A percentile compares a stretch with the other conserved stretches of the same genome.
phyloP scores from a whole-genome alignment of 768 basidiomycete genomes.

The Clavulina sp. region DNA sequence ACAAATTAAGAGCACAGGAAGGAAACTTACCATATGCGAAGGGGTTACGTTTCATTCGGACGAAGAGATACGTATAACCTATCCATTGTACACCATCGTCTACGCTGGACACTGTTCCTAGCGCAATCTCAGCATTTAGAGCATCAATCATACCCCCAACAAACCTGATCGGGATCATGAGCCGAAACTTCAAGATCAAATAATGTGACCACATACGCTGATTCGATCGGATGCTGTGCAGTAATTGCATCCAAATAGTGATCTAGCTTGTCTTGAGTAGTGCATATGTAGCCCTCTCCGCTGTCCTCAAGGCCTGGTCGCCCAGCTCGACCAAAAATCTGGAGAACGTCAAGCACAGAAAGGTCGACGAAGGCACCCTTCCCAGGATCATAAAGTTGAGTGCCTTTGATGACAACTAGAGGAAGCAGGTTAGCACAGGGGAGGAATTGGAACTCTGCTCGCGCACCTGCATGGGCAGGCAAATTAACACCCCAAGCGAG shows the following conservation, averaged over 20 bases:
- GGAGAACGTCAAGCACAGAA: conserved; percentile 85
- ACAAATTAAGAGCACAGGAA: background rate
- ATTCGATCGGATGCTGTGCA: conserved; percentile 93
- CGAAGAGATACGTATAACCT: conserved; percentile 91
- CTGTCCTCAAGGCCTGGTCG: conserved; percentile 74
- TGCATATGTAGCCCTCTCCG: conserved; percentile 95
- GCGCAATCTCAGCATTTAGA: conserved; percentile 85
- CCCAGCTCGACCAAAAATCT: conserved; percentile 95
- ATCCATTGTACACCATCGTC: conserved; percentile 86
- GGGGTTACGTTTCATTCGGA: conserved; percentile 87
- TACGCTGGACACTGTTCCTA: conserved; percentile 82
- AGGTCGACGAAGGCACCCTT: conserved; percentile 85
- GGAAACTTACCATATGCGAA: conserved; percentile 50
- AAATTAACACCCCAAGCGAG: conserved; percentile 99
- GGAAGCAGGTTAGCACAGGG: background rate
- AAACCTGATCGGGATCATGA: conserved; percentile 31
- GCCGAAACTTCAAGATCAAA: background rate
- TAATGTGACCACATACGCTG: conserved; percentile 39
- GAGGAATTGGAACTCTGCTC: background rate
- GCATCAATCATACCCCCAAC: conserved; percentile 71
- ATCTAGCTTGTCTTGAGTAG: conserved; percentile 77
- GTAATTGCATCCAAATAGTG: conserved; percentile 82
- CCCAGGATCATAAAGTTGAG: conserved; percentile 83
- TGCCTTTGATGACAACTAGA: conserved; percentile 88
- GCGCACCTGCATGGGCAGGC: conserved; percentile 83